Conservation (phyloP, 208 protist species). For the Blastocrithidia nonstop region DNA sequence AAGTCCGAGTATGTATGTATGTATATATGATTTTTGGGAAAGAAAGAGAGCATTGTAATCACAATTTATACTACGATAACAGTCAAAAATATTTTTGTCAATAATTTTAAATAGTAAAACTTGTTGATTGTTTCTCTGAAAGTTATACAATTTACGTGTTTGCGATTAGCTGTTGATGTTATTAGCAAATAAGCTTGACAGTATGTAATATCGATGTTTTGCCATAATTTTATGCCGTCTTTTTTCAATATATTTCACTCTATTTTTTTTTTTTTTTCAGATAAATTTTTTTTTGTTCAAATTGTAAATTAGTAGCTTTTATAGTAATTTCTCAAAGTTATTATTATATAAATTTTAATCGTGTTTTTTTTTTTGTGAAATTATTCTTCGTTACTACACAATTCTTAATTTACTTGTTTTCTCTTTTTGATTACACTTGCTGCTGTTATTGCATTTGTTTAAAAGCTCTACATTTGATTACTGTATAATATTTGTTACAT, state of each 20-base stretch:
- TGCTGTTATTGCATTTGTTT: background rate
- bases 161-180: no score
- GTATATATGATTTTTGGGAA: no score
- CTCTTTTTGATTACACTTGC: background rate
- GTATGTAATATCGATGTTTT: background rate
- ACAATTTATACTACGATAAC: no score
- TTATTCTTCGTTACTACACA: background rate
- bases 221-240: conserved; percentile 1
- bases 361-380: background rate
- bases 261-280: conserved; percentile 3
- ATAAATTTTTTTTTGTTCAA: background rate
- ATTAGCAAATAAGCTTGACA: background rate
- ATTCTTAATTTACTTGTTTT: background rate
- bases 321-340: background rate
- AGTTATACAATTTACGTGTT: no score
- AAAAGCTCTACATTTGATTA: background rate
- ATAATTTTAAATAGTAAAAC: no score
- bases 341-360: conserved; percentile 3
- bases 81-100: background rate
- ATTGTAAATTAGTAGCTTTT: background rate
- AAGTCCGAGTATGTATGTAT: no score
- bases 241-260: conserved; percentile 3
- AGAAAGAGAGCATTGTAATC: no score
- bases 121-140: no score
- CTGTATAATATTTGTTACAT: background rate